A percentile compares a stretch with the other conserved stretches of the same genome.
These are phyloP conservation scores for Grigorovia transvaalensis DNA, from an alignment of 805 yeast genomes.

Conservation along the genomic window DNA sequence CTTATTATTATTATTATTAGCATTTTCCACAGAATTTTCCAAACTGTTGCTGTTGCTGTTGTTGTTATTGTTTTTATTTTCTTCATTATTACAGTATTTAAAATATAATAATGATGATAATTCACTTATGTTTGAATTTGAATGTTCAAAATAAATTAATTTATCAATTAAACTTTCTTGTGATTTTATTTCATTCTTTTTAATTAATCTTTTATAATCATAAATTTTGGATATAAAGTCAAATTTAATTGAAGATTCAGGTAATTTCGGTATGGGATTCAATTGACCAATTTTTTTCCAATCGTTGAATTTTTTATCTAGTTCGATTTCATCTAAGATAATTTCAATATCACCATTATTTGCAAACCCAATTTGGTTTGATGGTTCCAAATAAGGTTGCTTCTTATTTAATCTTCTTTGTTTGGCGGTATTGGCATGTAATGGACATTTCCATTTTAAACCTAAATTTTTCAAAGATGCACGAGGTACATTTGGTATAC, in stretches of 20 bases:
- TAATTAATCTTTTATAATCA: conserved; percentile 34
- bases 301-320: conserved; percentile 9
- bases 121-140: conserved; percentile 8
- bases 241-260: conserved; percentile 21
- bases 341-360: conserved; percentile 55
- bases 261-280: conserved; percentile 16
- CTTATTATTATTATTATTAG: no score
- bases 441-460: conserved; percentile 84
- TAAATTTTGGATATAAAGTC: conserved; percentile 21
- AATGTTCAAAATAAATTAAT: conserved; percentile 6
- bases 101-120: conserved; percentile 28
- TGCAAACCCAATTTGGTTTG: conserved; percentile 38
- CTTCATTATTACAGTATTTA: conserved; percentile 26
- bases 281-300: conserved; percentile 3
- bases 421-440: conserved; percentile 40
- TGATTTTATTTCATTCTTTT: conserved; percentile 23
- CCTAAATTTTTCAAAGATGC: conserved; percentile 64
- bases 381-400: conserved; percentile 45
- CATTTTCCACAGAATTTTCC: no score
- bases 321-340: conserved; percentile 32
- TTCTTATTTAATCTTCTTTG: conserved; percentile 40
- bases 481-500: conserved; percentile 62
- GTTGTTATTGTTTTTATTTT: no score
- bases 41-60: neutral
- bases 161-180: conserved; percentile 28